These are phyloP conservation scores for Aspergillus haitiensis DNA, from an alignment of 495 filamentous ascomycete species.

Conservation along the genomic window DNA sequence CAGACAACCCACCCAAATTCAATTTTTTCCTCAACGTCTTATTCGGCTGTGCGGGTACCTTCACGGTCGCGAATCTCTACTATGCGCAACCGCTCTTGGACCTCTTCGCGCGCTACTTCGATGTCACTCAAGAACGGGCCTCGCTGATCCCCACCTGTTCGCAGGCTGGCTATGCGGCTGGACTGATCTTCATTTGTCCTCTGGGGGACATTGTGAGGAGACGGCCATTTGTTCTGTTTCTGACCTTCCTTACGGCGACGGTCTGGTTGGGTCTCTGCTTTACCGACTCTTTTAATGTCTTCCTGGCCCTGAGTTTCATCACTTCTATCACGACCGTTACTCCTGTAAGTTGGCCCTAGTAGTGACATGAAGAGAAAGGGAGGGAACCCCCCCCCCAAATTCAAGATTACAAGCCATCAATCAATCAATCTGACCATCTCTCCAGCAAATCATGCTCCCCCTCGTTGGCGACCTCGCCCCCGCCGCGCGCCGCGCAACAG, in stretches of 20 bases:
- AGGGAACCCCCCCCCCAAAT: too few species aligned
- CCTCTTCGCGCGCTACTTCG: constrained; percentile 59
- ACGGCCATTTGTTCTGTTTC: constrained; percentile 64
- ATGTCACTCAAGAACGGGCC: constrained; percentile 56
- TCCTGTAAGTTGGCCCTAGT: constrained; percentile 43
- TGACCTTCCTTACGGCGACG: constrained; percentile 66
- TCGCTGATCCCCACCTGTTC: constrained; percentile 72
- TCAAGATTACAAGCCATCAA: background rate
- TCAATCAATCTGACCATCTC: constrained; percentile 1
- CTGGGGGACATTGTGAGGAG: constrained; percentile 72
- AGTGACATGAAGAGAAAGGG: background rate
- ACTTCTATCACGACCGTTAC: constrained; percentile 77
- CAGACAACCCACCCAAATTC: constrained; percentile 55
- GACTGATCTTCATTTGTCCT: constrained; percentile 74
- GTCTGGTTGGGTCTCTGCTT: constrained; percentile 70
- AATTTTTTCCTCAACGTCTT: constrained; percentile 59
- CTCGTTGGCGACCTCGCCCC: constrained; percentile 81
- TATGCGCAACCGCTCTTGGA: constrained; percentile 71
- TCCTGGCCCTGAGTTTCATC: constrained; percentile 68
- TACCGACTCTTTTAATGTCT: constrained; percentile 62
- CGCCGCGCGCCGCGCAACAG: constrained; percentile 62
- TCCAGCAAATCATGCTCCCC: constrained; percentile 73
- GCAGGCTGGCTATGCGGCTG: constrained; percentile 78
- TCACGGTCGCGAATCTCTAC: constrained; percentile 64
- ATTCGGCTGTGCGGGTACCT: constrained; percentile 48